These are phyloP conservation scores for Candida nitratophila DNA, from an alignment of 805 yeast species.

Conservation along the genomic window DNA sequence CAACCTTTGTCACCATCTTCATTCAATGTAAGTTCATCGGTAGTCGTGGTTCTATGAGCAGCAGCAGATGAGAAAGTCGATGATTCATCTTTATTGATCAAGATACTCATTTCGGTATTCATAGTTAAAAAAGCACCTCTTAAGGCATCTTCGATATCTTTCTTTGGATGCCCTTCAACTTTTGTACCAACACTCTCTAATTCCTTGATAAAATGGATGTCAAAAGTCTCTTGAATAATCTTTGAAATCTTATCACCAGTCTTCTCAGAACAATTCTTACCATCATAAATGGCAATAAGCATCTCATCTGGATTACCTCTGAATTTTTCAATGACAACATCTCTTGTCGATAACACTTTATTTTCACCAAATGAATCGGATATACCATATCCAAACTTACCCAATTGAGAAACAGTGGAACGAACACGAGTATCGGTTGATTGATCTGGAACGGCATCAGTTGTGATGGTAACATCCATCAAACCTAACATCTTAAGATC, in stretches of 20 bases:
- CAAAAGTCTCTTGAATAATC: constrained; percentile 66
- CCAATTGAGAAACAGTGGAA: constrained; percentile 77
- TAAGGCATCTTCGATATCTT: constrained; percentile 64
- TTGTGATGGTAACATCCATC: constrained; percentile 92
- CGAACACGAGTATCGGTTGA: constrained; percentile 75
- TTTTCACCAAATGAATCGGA: constrained; percentile 77
- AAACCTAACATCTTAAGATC: constrained; percentile 71
- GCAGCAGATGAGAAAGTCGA: constrained; percentile 37
- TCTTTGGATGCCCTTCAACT: constrained; percentile 32
- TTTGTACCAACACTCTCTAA: constrained; percentile 32
- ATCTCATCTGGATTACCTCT: constrained; percentile 80
- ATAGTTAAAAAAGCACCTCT: constrained; percentile 73
- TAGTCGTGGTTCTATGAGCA: constrained; percentile 43
- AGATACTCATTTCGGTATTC: constrained; percentile 75
- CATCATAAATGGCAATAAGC: constrained; percentile 79
- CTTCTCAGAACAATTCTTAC: constrained; percentile 51
- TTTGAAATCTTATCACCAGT: constrained; percentile 63
- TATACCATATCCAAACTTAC: constrained; percentile 79
- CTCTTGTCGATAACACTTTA: constrained; percentile 64
- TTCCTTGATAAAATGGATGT: constrained; percentile 61
- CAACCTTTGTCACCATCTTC: constrained; percentile 78
- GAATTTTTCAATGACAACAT: constrained; percentile 80
- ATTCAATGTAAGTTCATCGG: constrained; percentile 47
- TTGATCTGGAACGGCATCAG: constrained; percentile 87
- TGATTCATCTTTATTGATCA: constrained; percentile 37